Evolutionary conservation across 2,329 filamentous ascomycete species (phyloP), one percentile per base, ranked within the genome.

Genomic region (Penicillium sp.): DNA sequence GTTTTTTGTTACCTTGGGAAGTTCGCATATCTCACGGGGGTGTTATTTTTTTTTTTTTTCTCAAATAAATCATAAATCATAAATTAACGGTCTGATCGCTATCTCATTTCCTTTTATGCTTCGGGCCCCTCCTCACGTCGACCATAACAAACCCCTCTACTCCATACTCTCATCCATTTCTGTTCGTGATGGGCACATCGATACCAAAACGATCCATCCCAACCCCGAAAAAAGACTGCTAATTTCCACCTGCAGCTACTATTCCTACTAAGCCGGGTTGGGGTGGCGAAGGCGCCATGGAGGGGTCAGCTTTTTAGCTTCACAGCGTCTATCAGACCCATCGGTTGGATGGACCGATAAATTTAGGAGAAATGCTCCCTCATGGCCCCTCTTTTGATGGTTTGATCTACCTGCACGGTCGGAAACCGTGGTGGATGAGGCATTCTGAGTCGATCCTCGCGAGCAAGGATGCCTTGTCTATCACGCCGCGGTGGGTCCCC

Each of bases 371-470:
- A 48, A 49, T 49, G 40, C 33, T 9, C 13, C 28, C 28, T 30
- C 28, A 18, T 28, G 27, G 27, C 27, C 27, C 27, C 27, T 28
- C 46, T 24, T 30, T 22, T 40, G 36, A 30, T 25, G 28, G 20
- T 18, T 36, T 36, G 33, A 20, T 38, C 35, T 38, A 38, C 46
- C 38, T 42, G 46, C 38, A 43, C 40, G 28, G 46, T 28, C 31
- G n/a, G 46, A 39, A 42, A 38, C 25, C 18, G 35, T 38, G 35
- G 44, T 48, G 50, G 47, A 48, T 48, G 18, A 27, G 39, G 40
- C 49, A 48, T 54, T 54, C 51, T 54, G 48, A 58, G 51, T 50
- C 55, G 48, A 56, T 58, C 48, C 30, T 45, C 48, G 40, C 35
- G 24, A 50, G 48, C 33, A 45, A 50, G 39, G 39, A 27, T 25